Base-by-base conservation (phyloP, 1,284 basidiomycete genomes). In the Phellopilus nigrolimitatus region DNA sequence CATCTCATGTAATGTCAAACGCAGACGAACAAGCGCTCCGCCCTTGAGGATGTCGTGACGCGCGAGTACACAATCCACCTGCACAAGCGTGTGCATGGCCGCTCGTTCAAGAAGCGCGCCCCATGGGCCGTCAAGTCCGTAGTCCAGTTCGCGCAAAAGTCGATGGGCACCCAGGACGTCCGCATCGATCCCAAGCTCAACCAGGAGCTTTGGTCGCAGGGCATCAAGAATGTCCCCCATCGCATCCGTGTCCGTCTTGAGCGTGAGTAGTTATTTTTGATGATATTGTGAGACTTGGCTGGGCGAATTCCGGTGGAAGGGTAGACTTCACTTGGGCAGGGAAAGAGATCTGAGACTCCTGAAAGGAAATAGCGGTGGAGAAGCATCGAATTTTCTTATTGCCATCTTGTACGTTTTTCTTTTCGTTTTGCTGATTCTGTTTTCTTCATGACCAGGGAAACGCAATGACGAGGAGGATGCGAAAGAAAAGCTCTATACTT, bases 41-140 rank as follows among this genome's bases (percentile, higher is more conserved):
- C 93, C 57, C 89, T 97, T 68, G 82, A 91, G 72, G 94, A 97
- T 71, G 92, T 97, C 72, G 93, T 97, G 61, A 91, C 94, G 63
- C 85, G 94, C 66, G 94, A 97, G 70, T 94, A 95, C 83, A 95
- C 92, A 63, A 88, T 97, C 74, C 91, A 95, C 73, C 75, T 97
- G 49, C 92, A 95, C 84, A 97, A 95, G 74, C 85, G 74, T 60
- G 89, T 92, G 46, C 91, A 93, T 71, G 91, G 88, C 63, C 81
- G 87, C 56, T 86, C 87, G 46, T 94, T 95, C 81, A 94, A 95
- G 77, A 94, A 93, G 79, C 86, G 91, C 64, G 91, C 94, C 21
- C 94, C 94, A 43, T 86, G 84, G 76, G 94, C 92, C 60, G 82
- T 97, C 72, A 97, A 97, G 77, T 88, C 89, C 59, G 85, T 97